A percentile compares a stretch with the other conserved stretches of the same genome.
Conservation (phyloP, 257 asterid species). For the Plantago ovata region DNA sequence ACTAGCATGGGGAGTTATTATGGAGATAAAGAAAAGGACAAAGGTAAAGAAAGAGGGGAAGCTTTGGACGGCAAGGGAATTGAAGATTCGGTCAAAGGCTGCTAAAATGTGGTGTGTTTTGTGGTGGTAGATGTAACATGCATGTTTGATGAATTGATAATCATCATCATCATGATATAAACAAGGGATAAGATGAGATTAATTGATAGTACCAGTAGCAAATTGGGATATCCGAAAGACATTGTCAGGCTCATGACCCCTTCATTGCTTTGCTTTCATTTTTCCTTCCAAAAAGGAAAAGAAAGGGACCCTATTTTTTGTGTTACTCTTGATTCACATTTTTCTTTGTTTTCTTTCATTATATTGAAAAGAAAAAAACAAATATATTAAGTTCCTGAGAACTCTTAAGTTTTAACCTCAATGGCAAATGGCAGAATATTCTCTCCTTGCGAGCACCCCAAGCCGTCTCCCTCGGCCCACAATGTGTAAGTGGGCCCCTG, state of each 20-base stretch:
- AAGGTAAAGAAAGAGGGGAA: slow-evolving; percentile 18
- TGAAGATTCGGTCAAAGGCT: slow-evolving; percentile 76
- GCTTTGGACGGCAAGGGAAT: slow-evolving; percentile 31
- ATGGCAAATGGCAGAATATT: too few species aligned
- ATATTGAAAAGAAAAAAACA: too few species aligned
- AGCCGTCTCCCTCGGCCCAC: too few species aligned
- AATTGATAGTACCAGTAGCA: slow-evolving; percentile 22
- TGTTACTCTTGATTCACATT: neutral
- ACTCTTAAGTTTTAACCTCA: too few species aligned
- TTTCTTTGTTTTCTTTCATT: too few species aligned
- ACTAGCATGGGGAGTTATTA: neutral
- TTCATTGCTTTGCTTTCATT: slow-evolving; percentile 6
- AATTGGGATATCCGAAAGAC: slow-evolving; percentile 35
- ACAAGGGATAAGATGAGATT: slow-evolving; percentile 9
- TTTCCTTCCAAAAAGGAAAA: too few species aligned
- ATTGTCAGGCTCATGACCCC: slow-evolving; percentile 24
- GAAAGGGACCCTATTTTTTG: neutral
- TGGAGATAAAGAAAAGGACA: slow-evolving; percentile 8
- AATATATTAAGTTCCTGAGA: too few species aligned
- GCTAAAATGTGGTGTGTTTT: too few species aligned
- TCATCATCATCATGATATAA: slow-evolving; percentile 1
- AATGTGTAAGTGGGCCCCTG: too few species aligned
- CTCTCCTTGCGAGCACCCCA: too few species aligned
- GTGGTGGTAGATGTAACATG: too few species aligned
- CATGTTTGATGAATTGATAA: too few species aligned